Evolutionary conservation across 306 rosid genomes (phyloP).

Genomic region (Luffa aegyptiaca): DNA sequence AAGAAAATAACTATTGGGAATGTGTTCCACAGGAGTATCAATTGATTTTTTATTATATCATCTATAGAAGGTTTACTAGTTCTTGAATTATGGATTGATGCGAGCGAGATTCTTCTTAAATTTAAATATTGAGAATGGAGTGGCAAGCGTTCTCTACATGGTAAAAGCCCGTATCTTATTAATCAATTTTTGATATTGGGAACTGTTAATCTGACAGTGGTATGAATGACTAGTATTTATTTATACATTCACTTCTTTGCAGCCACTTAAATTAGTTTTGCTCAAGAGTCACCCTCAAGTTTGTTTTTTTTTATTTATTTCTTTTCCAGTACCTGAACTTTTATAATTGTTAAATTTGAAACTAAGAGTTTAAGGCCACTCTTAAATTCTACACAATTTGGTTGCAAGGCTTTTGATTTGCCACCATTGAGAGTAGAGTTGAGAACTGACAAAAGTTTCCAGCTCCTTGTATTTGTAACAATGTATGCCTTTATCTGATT

Average conservation of each 20-base stretch:
- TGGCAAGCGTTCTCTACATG: neutral
- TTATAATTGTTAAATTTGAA: neutral
- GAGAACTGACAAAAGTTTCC: neutral
- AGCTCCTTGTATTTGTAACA: neutral
- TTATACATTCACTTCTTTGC: neutral
- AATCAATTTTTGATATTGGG: neutral
- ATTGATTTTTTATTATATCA: neutral
- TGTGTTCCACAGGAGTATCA: neutral
- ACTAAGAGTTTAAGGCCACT: neutral
- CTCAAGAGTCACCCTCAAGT: neutral
- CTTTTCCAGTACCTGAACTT: neutral
- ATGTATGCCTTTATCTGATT: neutral
- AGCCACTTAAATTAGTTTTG: neutral
- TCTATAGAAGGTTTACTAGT: neutral
- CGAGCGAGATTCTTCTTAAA: neutral
- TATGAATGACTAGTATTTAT: neutral
- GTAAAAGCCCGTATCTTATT: neutral
- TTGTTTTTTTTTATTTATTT: neutral
- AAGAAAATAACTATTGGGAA: neutral
- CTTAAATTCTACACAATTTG: neutral
- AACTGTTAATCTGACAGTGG: neutral
- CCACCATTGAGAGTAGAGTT: neutral
- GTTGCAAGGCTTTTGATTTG: slow-evolving; percentile 3
- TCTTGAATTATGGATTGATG: neutral
- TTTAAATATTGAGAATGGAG: neutral